Evolutionary conservation across 1,284 basidiomycete genomes (phyloP).

Genomic region (Sporisorium scitamineum): DNA sequence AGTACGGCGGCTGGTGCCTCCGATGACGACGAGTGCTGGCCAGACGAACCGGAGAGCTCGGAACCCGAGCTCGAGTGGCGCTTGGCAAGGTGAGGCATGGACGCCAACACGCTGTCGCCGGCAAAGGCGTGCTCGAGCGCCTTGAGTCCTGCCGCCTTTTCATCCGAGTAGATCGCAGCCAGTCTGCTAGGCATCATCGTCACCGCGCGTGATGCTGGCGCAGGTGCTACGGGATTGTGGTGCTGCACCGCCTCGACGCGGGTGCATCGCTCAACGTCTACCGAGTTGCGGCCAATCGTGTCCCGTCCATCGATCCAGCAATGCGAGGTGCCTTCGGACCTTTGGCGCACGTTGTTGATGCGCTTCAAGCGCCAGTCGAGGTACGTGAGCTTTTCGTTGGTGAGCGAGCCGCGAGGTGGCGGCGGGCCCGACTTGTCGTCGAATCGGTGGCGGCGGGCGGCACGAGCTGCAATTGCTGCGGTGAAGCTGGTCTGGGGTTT

Average conservation of each 20-base stretch:
- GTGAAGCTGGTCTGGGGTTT: conserved; percentile 10
- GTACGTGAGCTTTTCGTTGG: conserved; percentile 48
- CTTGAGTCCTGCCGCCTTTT: conserved; percentile 34
- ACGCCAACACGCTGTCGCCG: conserved; percentile 32
- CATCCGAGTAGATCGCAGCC: conserved; percentile 21
- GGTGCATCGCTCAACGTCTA: conserved; percentile 13
- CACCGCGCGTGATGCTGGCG: conserved; percentile 7
- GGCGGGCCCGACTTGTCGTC: conserved; percentile 47
- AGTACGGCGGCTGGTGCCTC: conserved; percentile 20
- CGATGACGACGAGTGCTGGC: conserved; percentile 14
- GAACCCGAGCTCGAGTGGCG: conserved; percentile 40
- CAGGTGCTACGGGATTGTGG: neutral
- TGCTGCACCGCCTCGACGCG: neutral
- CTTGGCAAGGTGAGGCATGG: conserved; percentile 40
- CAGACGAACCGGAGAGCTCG: conserved; percentile 39
- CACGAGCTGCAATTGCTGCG: neutral
- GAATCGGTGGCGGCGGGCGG: conserved; percentile 30
- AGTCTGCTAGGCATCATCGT: conserved; percentile 12
- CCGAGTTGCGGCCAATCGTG: conserved; percentile 44
- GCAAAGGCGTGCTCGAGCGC: conserved; percentile 32
- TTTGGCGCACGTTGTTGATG: conserved; percentile 36
- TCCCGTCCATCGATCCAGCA: conserved; percentile 47
- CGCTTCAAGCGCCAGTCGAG: conserved; percentile 52
- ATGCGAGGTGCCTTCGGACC: conserved; percentile 25
- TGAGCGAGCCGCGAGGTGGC: conserved; percentile 47